phyloP scores from a whole-genome alignment of 257 asterid species.

The Vinca minor region DNA sequence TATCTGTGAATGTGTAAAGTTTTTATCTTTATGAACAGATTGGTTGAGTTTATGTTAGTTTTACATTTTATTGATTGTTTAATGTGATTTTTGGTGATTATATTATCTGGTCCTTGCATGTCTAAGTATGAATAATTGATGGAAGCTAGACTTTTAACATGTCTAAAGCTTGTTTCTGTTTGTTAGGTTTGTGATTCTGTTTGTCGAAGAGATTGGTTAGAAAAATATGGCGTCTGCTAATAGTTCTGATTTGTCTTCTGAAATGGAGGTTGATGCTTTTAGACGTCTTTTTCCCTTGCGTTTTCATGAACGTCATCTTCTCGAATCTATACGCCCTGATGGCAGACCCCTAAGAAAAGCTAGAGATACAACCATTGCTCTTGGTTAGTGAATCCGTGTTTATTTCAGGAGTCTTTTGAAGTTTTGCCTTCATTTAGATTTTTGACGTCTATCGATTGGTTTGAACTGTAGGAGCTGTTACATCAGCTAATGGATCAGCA shows the following conservation, averaged over 20 bases:
- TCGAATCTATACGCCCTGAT: slow-evolving; percentile 75
- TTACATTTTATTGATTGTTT: too few relatives aligned
- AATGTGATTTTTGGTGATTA: too few relatives aligned
- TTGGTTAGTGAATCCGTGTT: slow-evolving; percentile 43
- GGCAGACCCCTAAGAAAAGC: slow-evolving; percentile 69
- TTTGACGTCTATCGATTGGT: slow-evolving; percentile 2
- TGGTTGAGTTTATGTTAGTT: too few relatives aligned
- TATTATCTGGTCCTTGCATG: too few relatives aligned
- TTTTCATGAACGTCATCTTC: slow-evolving; percentile 72
- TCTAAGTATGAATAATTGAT: too few relatives aligned
- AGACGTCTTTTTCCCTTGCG: slow-evolving; percentile 78
- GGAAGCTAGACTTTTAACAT: too few relatives aligned
- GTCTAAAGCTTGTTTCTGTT: too few relatives aligned
- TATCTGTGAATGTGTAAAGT: not conserved
- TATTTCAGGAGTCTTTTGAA: not conserved
- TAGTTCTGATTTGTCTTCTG: slow-evolving; percentile 60
- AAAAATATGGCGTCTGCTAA: slow-evolving; percentile 43
- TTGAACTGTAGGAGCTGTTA: slow-evolving; percentile 60
- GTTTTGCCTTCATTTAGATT: slow-evolving; percentile 1
- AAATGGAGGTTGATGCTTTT: slow-evolving; percentile 85
- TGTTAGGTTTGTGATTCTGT: slow-evolving; percentile 10
- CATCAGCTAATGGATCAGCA: slow-evolving; percentile 93
- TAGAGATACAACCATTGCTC: slow-evolving; percentile 70
- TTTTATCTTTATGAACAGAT: too few relatives aligned
- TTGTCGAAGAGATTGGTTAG: slow-evolving; percentile 14